Percentiles rank a stretch among this genome's conserved stretches.
phyloP scores from a whole-genome alignment of 768 basidiomycete species.

The Lentinula lateritia region DNA sequence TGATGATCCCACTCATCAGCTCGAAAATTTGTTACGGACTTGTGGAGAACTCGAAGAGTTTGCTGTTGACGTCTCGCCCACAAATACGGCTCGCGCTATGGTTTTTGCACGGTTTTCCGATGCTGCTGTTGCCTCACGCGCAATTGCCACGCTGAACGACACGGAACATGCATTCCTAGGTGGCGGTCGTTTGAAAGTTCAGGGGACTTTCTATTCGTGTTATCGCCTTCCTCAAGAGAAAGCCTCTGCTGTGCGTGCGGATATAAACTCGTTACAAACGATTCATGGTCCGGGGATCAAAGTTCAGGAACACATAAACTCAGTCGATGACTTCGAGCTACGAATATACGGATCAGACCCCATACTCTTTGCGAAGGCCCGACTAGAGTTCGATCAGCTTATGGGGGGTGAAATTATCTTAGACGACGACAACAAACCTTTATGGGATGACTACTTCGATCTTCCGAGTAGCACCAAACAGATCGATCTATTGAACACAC shows the following conservation, averaged over 20 bases:
- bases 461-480: slow-evolving; percentile 31
- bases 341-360: slow-evolving; percentile 32
- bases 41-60: slow-evolving; percentile 29
- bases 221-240: slow-evolving; percentile 28
- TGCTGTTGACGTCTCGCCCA: slow-evolving; percentile 25
- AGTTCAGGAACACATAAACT: slow-evolving; percentile 17
- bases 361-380: slow-evolving; percentile 23
- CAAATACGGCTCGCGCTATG: slow-evolving; percentile 22
- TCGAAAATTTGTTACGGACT: slow-evolving; percentile 28
- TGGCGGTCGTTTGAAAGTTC: slow-evolving; percentile 27
- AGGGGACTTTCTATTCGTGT: slow-evolving; percentile 33
- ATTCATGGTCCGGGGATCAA: slow-evolving; percentile 28
- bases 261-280: slow-evolving; percentile 27
- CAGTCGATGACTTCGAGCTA: slow-evolving; percentile 26
- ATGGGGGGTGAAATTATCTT: slow-evolving; percentile 32
- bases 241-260: slow-evolving; percentile 28
- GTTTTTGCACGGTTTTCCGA: slow-evolving; percentile 31
- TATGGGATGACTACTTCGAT: slow-evolving; percentile 48
- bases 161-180: slow-evolving; percentile 31
- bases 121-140: neutral
- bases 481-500: slow-evolving; percentile 29
- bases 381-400: slow-evolving; percentile 23
- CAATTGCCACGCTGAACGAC: slow-evolving; percentile 17
- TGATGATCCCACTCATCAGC: slow-evolving; percentile 20
- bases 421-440: slow-evolving; percentile 19